Base-by-base conservation (phyloP, 2,329 filamentous ascomycete species). In the Alternaria gaisen region DNA sequence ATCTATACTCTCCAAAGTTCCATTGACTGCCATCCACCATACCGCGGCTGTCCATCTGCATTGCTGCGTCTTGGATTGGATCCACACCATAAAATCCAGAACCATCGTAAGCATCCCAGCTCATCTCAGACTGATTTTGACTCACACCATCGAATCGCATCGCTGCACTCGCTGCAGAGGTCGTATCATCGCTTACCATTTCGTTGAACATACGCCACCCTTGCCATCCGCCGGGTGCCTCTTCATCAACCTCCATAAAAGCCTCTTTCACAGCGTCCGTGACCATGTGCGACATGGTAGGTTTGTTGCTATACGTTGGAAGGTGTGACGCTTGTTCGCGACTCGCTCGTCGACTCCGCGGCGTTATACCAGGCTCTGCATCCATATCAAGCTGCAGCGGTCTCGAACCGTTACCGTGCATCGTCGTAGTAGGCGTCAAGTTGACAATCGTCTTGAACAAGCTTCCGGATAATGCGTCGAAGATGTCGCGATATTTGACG, bases 201-300 rank as follows among this genome's bases (percentile, higher is more conserved):
- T 72, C 69, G 22, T 72, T 74, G 63, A 68, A 72, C 36, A 73
- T 65, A 10, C 70, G 56, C 71, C 69, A 74, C 8, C 71, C 69
- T 42, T 72, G 71, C 69, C 67, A 71, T 3, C 71, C 68, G n/a
- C 69, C 69, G 0, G 70, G 70, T 2, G 68, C 65, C 50, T 72
- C 70, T 46, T 72, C 70, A 16, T 72, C 70, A 2, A 70, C 69
- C 50, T 72, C 71, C 69, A 72, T 73, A 32, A 73, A 73, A 1
- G 69, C 71, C 3, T 73, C 69, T 47, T 71, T 73, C 12, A 73
- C 70, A 11, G 71, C 71, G 22, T 69, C 67, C 5, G 70, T 63
- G 5, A 73, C 61, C 38, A 67, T 51, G 11, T 63, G 58, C 20
- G 65, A 64, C 42, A 66, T 58, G 1, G 43, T 58, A 44, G 53